phyloP scores from a whole-genome alignment of 1,284 basidiomycete genomes.

The Microbotryum intermedium region DNA sequence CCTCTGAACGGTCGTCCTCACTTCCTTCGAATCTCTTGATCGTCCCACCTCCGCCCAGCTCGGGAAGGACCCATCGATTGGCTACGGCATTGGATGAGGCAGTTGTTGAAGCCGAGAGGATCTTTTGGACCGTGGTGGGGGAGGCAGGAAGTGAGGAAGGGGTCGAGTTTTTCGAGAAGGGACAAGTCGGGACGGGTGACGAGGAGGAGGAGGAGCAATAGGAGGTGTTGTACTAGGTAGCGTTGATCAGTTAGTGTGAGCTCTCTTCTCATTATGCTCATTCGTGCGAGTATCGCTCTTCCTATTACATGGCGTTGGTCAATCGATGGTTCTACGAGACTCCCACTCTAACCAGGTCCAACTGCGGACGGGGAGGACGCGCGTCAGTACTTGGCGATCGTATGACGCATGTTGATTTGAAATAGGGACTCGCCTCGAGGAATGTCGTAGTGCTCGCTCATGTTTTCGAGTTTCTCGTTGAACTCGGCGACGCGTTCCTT shows the following conservation, averaged over 20 bases:
- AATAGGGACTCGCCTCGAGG: conserved; percentile 44
- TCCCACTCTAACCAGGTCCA: no score
- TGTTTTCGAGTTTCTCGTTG: conserved; percentile 75
- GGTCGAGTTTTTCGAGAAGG: conserved; percentile 19
- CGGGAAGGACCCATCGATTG: conserved; percentile 32
- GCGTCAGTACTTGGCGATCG: no score
- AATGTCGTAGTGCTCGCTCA: conserved; percentile 89
- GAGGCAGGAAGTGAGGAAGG: conserved; percentile 23
- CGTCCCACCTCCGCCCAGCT: conserved; percentile 36
- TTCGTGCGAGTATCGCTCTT: no score
- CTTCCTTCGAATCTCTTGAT: conserved; percentile 39
- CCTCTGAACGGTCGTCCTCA: conserved; percentile 15
- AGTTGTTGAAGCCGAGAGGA: conserved; percentile 51
- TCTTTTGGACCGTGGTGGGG: conserved; percentile 52
- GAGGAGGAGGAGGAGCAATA: conserved; percentile 6
- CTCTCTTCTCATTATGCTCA: no score
- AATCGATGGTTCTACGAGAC: no score
- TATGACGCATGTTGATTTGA: no score
- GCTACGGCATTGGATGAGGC: conserved; percentile 52
- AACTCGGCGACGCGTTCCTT: conserved; percentile 91
- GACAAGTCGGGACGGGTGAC: conserved; percentile 1
- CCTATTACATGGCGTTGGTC: no score
- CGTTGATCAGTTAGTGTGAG: no score
- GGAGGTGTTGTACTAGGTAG: no score
- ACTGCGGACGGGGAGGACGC: no score